phyloP scores from a whole-genome alignment of 768 basidiomycete genomes.

The Rhodotorula diobovata region DNA sequence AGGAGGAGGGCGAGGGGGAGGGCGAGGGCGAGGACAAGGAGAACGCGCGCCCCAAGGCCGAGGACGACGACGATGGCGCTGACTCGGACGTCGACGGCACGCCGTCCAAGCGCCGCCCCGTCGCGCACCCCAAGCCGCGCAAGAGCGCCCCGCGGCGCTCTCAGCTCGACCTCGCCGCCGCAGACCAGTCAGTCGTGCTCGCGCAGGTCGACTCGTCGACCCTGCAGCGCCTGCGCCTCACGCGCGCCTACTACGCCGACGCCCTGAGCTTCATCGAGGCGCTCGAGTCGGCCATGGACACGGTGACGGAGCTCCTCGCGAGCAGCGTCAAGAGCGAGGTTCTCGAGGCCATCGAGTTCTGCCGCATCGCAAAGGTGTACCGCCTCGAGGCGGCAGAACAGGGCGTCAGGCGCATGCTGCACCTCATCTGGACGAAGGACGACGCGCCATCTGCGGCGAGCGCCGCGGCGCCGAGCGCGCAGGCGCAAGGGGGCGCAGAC shows the following conservation, averaged over 20 bases:
- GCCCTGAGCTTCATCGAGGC: constrained; percentile 74
- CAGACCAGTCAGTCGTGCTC: constrained; percentile 67
- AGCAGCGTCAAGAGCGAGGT: constrained; percentile 59
- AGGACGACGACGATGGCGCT: constrained; percentile 43
- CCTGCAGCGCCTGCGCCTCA: constrained; percentile 62
- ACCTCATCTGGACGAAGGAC: constrained; percentile 95
- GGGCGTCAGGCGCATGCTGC: constrained; percentile 93
- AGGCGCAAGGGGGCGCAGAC: constrained; percentile 8
- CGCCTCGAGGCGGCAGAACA: constrained; percentile 71
- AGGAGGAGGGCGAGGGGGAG: constrained; percentile 39
- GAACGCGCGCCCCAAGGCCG: constrained; percentile 28
- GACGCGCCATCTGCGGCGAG: constrained; percentile 59
- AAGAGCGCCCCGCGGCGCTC: constrained; percentile 54
- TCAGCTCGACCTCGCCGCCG: constrained; percentile 58
- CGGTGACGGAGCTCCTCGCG: constrained; percentile 69
- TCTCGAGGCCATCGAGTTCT: constrained; percentile 63
- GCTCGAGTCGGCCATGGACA: constrained; percentile 65
- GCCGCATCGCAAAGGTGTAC: constrained; percentile 74
- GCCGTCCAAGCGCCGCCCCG: constrained; percentile 41
- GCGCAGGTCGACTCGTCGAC: constrained; percentile 65
- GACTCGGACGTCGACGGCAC: constrained; percentile 38
- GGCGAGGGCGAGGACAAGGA: constrained; percentile 50
- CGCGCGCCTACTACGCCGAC: constrained; percentile 81
- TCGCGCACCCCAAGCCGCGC: constrained; percentile 53
- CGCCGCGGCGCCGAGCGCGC: constrained; percentile 45